phyloP scores from a whole-genome alignment of 192 early-diverging fungal species.

The Globomyces pollinis-pini region DNA sequence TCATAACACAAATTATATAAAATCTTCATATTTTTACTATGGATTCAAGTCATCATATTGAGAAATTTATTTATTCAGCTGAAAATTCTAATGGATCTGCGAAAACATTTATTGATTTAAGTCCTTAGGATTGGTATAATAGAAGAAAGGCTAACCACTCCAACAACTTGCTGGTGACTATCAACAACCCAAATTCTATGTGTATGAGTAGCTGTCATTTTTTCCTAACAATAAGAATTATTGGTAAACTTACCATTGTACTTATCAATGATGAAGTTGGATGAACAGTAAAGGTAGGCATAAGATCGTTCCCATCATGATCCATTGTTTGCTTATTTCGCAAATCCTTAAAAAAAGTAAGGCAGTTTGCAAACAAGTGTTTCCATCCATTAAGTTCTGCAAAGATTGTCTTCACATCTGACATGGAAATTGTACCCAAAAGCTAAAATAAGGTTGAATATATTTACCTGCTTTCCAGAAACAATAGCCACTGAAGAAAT shows the following conservation, averaged over 20 bases:
- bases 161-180: conserved; percentile 23
- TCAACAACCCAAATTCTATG: conserved; percentile 47
- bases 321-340: conserved; percentile 27
- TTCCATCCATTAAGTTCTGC: conserved; percentile 29
- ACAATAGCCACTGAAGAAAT: conserved; percentile 45
- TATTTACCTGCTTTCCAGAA: conserved; percentile 11
- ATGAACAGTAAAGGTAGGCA: conserved; percentile 36
- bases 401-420: conserved; percentile 45
- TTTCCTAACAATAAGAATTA: no score
- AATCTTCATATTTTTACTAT: not conserved
- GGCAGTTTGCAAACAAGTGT: conserved; percentile 25
- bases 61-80: no score
- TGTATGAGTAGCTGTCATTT: conserved; percentile 41
- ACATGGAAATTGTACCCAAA: conserved; percentile 29
- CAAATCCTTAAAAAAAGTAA: conserved; percentile 37
- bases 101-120: not conserved
- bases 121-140: conserved; percentile 30
- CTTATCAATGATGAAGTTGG: conserved; percentile 31
- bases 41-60: no score
- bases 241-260: no score
- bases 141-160: conserved; percentile 34
- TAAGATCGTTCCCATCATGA: conserved; percentile 20
- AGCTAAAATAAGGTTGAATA: conserved; percentile 12
- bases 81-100: not conserved
- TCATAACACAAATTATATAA: no score